A percentile compares a stretch with the other conserved stretches of the same genome.
Evolutionary conservation across 257 asterid species (phyloP).

Genomic region (Nicotiana otophora): DNA sequence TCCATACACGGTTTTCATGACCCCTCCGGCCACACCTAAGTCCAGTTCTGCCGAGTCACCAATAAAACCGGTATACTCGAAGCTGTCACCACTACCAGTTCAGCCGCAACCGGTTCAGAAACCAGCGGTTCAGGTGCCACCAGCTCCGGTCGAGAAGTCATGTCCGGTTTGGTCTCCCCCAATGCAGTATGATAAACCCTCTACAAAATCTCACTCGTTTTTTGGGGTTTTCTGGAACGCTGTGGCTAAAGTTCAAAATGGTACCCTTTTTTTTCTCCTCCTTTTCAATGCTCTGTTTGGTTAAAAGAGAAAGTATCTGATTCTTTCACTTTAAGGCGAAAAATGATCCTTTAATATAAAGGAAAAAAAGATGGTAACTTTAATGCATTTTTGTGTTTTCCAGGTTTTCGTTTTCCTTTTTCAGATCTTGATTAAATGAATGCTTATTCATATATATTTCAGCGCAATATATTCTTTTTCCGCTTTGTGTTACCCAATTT

Average conservation of each 20-base stretch:
- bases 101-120: conserved; percentile 29
- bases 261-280: conserved; percentile 24
- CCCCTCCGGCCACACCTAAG: conserved; percentile 77
- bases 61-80: conserved; percentile 17
- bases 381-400: background rate
- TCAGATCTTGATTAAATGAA: background rate
- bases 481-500: background rate
- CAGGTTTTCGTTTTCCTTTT: background rate
- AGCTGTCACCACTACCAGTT: conserved; percentile 26
- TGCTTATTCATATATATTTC: background rate
- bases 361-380: background rate
- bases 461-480: background rate
- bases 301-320: background rate
- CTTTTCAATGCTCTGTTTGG: background rate
- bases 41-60: conserved; percentile 33
- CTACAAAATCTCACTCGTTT: conserved; percentile 34
- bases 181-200: conserved; percentile 40
- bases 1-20: conserved; percentile 92
- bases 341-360: background rate
- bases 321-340: background rate
- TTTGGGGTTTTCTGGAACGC: conserved; percentile 81
- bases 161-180: conserved; percentile 96
- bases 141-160: conserved; percentile 31
- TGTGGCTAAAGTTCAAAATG: conserved; percentile 75
- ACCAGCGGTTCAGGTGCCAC: conserved; percentile 22